Conservation (phyloP, 495 filamentous ascomycete genomes). For the Barbatosphaeria neglecta region DNA sequence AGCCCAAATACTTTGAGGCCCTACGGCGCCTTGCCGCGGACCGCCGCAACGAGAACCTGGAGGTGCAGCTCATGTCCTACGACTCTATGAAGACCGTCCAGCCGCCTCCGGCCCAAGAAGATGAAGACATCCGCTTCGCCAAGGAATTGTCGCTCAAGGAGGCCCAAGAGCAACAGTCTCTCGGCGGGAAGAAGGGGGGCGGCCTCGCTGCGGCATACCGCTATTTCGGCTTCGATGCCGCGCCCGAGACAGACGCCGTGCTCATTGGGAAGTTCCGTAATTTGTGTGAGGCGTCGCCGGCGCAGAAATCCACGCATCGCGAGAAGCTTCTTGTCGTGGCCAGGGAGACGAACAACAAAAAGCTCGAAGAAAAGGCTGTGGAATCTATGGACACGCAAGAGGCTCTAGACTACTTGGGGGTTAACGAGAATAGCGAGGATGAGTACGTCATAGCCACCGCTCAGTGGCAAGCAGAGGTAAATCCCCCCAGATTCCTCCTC, state of each 20-base stretch:
- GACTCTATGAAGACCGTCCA: background rate
- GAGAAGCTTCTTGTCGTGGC: background rate
- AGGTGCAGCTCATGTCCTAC: constrained; percentile 4
- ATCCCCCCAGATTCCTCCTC: background rate
- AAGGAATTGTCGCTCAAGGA: background rate
- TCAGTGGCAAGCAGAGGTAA: background rate
- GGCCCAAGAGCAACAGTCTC: background rate
- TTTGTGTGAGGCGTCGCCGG: background rate
- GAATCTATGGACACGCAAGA: background rate
- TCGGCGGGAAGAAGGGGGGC: background rate
- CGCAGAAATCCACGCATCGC: background rate
- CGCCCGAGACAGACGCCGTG: background rate
- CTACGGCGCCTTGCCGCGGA: constrained; percentile 7
- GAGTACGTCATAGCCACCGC: background rate
- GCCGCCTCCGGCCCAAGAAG: background rate
- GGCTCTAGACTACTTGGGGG: background rate
- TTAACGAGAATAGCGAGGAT: background rate
- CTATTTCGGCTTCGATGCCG: background rate
- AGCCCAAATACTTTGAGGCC: constrained; percentile 8
- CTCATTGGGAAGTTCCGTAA: background rate
- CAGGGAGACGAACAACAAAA: background rate
- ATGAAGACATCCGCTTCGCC: background rate
- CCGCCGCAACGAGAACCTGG: constrained; percentile 8
- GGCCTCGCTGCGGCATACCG: background rate
- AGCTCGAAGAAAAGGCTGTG: background rate